Conservation (phyloP, 2,329 filamentous ascomycete species). For the Penicillium sp. region DNA sequence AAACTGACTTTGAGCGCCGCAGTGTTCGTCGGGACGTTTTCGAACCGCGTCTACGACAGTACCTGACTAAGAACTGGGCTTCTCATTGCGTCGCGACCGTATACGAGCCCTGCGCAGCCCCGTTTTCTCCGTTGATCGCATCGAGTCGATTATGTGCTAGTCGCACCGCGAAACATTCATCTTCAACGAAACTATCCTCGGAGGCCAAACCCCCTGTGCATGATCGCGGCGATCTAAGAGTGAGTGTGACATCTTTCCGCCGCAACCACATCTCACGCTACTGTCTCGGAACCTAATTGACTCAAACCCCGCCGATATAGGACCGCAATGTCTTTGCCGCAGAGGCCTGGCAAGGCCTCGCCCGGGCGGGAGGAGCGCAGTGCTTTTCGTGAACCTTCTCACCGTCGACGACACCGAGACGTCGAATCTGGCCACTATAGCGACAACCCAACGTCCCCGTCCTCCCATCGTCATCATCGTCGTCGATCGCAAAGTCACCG, state of each 20-base stretch:
- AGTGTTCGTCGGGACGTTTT: not conserved
- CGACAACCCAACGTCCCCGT: slow-evolving; percentile 41
- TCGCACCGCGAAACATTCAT: not conserved
- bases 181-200: not conserved
- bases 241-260: slow-evolving; percentile 13
- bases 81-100: not conserved
- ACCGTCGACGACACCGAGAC: slow-evolving; percentile 67
- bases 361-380: slow-evolving; percentile 63
- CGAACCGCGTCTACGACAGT: not conserved
- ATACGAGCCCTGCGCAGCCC: not conserved
- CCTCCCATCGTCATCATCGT: slow-evolving; percentile 46
- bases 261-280: not conserved
- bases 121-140: slow-evolving; percentile 5
- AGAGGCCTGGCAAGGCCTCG: slow-evolving; percentile 65
- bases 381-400: slow-evolving; percentile 68
- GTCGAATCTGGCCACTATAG: slow-evolving; percentile 65
- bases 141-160: slow-evolving; percentile 4
- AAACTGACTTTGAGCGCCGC: slow-evolving; percentile 4
- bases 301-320: slow-evolving; percentile 13
- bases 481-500: slow-evolving; percentile 53
- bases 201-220: slow-evolving; percentile 4
- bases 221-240: slow-evolving; percentile 15
- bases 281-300: not conserved
- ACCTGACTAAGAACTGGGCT: not conserved
- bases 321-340: slow-evolving; percentile 55